A percentile compares a stretch with the other conserved stretches of the same genome.
Evolutionary conservation across 768 basidiomycete genomes (phyloP).

Genomic region (Mycena kentingensis): DNA sequence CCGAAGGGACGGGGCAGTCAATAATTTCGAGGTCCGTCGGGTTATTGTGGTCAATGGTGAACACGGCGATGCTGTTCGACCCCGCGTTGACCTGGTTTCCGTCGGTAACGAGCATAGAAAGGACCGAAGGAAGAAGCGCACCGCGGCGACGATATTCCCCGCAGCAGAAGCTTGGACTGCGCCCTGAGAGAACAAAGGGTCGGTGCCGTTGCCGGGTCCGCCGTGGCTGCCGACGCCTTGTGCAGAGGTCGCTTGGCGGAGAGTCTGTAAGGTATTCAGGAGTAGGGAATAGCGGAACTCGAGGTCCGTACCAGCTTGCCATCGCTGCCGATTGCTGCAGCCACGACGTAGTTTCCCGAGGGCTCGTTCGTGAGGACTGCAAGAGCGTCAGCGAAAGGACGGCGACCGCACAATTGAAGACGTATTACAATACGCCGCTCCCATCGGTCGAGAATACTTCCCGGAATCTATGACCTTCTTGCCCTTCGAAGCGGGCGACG

Average conservation of each 20-base stretch:
- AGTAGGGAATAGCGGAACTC: neutral
- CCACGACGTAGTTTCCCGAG: slow-evolving; percentile 36
- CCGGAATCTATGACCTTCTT: too few relatives aligned
- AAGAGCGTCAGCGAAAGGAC: too few relatives aligned
- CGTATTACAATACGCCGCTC: slow-evolving; percentile 18
- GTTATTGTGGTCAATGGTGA: slow-evolving; percentile 35
- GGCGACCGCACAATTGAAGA: neutral
- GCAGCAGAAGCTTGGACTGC: slow-evolving; percentile 21
- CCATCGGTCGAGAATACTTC: neutral
- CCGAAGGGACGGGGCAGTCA: slow-evolving; percentile 36
- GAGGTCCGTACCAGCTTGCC: slow-evolving; percentile 29
- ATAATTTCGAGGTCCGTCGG: slow-evolving; percentile 33
- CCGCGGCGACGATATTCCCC: slow-evolving; percentile 9
- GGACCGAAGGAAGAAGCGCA: neutral
- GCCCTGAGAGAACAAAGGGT: slow-evolving; percentile 33
- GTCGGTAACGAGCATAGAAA: neutral
- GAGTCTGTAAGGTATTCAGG: slow-evolving; percentile 10
- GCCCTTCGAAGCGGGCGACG: too few relatives aligned
- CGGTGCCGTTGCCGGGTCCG: slow-evolving; percentile 19
- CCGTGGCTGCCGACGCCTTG: slow-evolving; percentile 27
- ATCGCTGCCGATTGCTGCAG: slow-evolving; percentile 31
- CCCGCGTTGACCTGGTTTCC: slow-evolving; percentile 31
- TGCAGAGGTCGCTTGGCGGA: slow-evolving; percentile 18
- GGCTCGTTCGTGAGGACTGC: slow-evolving; percentile 43
- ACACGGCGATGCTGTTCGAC: slow-evolving; percentile 40